Evolutionary conservation across 768 basidiomycete species (phyloP), one percentile per base, ranked within the genome.

Genomic region (Leccinum aurantiacum): DNA sequence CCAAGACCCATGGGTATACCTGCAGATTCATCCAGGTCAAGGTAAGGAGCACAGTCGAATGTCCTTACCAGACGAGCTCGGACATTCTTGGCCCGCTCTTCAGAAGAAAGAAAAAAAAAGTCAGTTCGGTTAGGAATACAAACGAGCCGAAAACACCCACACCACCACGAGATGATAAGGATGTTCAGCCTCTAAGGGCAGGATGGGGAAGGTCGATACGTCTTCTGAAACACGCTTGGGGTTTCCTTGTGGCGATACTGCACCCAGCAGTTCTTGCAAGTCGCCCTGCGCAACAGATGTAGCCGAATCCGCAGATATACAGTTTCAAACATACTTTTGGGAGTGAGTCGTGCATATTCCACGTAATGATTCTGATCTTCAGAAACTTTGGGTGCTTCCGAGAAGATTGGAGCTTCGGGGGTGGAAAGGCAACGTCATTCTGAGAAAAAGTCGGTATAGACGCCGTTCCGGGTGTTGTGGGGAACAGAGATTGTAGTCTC

Each of bases 311-410:
- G 38, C 56, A 54, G 1, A 33, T 31, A 60, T 17, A 24, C 52
- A n/a, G 50, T 50, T 31, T 37, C 50, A 38, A 44, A 25, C 67
- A 15, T 29, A 85, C 89, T 81, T 89, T 91, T 31, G 90, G 90
- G 6, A 91, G 67, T 0, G 87, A 87, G 63, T 91, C 89, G 63
- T 92, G 88, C 90, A 93, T 93, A 63, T 92, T 93, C 90, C 90
- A 93, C 38, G 88, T 88, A 35, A 91, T 54, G 51, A 91, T 83
- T 47, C 85, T 77, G 41, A 90, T 75, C 67, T 91, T 92, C 49
- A 91, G 75, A 68, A 80, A 81, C 63, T 77, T 80, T 17, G 74
- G 67, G 24, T 68, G 57, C 57, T 63, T 69, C 57, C 69, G 71
- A 22, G 67, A 61, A 29, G 56, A 64, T n/a, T 59, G 66, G 44